These are phyloP conservation scores for Pseudocercospora musae DNA, from an alignment of 2,329 filamentous ascomycete genomes.

Conservation along the genomic window DNA sequence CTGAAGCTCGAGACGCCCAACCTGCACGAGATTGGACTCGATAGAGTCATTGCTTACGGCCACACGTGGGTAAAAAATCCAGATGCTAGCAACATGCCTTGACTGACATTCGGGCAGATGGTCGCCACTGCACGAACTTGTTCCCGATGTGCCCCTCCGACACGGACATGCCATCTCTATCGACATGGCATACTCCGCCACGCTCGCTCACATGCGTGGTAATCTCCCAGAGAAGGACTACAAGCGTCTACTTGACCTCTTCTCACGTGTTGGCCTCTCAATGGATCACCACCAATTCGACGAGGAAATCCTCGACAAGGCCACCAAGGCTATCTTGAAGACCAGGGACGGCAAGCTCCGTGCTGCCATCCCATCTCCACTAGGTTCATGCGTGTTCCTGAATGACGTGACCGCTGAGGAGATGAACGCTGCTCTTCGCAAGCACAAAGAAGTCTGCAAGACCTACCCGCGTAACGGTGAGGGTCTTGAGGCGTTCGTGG, in stretches of 20 bases:
- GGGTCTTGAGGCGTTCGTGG: slow-evolving; percentile 67
- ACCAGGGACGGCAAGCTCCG: slow-evolving; percentile 67
- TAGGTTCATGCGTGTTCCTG: slow-evolving; percentile 65
- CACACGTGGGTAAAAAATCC: slow-evolving; percentile 52
- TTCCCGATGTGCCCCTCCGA: slow-evolving; percentile 64
- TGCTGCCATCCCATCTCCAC: slow-evolving; percentile 64
- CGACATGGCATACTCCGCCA: slow-evolving; percentile 73
- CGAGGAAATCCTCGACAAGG: slow-evolving; percentile 62
- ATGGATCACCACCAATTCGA: slow-evolving; percentile 70
- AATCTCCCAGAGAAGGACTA: slow-evolving; percentile 61
- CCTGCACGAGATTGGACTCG: slow-evolving; percentile 68
- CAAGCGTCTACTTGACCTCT: slow-evolving; percentile 60
- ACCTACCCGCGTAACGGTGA: slow-evolving; percentile 61
- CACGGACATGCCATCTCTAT: slow-evolving; percentile 73
- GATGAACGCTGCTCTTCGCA: slow-evolving; percentile 57
- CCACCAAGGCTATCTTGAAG: slow-evolving; percentile 66
- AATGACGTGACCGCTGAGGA: slow-evolving; percentile 64
- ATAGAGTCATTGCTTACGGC: slow-evolving; percentile 70
- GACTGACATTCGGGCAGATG: slow-evolving; percentile 46
- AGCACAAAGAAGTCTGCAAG: slow-evolving; percentile 64
- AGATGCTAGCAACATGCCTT: slow-evolving; percentile 3
- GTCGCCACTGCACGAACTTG: slow-evolving; percentile 69
- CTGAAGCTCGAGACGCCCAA: slow-evolving; percentile 70
- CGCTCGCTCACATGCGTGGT: slow-evolving; percentile 61
- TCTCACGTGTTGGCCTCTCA: slow-evolving; percentile 66